A percentile compares a stretch with the other conserved stretches of the same genome.
Conservation (phyloP, 139 green algal genomes). For the Medakamo hakoo region DNA sequence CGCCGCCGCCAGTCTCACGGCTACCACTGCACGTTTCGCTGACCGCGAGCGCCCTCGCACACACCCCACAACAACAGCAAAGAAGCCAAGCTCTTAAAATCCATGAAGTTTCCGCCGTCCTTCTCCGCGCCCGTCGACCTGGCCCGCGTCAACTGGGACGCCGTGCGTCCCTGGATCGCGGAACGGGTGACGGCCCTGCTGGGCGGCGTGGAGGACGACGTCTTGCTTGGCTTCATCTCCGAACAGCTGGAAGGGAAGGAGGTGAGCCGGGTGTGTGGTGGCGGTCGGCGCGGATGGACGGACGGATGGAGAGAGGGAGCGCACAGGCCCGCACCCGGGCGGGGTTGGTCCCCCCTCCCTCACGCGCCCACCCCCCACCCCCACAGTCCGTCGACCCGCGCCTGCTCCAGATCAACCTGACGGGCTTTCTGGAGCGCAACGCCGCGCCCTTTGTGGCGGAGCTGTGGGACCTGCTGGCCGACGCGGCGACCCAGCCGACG, state of each 20-base stretch:
- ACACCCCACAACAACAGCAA: slow-evolving; percentile 31
- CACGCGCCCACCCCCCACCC: too few species aligned
- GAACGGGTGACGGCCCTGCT: slow-evolving; percentile 85
- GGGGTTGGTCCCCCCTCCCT: background rate
- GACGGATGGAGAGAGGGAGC: background rate
- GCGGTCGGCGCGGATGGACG: background rate
- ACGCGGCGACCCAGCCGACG: background rate
- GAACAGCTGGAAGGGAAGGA: slow-evolving; percentile 65
- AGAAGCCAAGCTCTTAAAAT: slow-evolving; percentile 47
- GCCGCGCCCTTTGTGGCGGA: slow-evolving; percentile 47
- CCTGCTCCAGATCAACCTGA: slow-evolving; percentile 61
- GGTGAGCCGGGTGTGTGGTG: slow-evolving; percentile 8
- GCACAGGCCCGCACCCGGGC: background rate
- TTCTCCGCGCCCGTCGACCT: slow-evolving; percentile 59
- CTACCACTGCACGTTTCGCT: background rate
- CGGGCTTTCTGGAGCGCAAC: slow-evolving; percentile 83
- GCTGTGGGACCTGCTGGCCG: background rate
- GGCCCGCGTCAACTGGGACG: slow-evolving; percentile 64
- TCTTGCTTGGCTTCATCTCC: slow-evolving; percentile 83
- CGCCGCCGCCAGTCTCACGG: background rate
- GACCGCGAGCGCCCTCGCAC: background rate
- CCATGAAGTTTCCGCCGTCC: slow-evolving; percentile 64
- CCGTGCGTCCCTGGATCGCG: slow-evolving; percentile 85
- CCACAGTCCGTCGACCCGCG: slow-evolving; percentile 47
- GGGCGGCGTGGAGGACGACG: slow-evolving; percentile 81